These are phyloP conservation scores for Venustampulla echinocandica DNA, from an alignment of 495 filamentous ascomycete genomes.

Conservation along the genomic window DNA sequence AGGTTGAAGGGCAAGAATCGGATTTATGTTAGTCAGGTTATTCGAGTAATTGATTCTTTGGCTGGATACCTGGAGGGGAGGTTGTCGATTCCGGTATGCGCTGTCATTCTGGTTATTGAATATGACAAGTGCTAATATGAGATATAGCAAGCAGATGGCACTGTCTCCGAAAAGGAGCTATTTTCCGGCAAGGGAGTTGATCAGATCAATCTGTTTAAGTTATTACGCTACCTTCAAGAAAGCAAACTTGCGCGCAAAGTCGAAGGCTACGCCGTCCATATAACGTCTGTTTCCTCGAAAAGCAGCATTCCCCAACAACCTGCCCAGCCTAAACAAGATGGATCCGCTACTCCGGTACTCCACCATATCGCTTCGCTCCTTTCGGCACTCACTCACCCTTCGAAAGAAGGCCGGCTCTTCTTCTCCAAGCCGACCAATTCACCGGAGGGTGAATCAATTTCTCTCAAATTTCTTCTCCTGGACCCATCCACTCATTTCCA, in stretches of 20 bases:
- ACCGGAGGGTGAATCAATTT: constrained; percentile 35
- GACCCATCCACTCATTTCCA: constrained; percentile 89
- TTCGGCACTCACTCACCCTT: constrained; percentile 75
- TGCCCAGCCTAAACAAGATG: not conserved
- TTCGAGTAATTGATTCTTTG: constrained; percentile 71
- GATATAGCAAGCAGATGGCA: constrained; percentile 40
- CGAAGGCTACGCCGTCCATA: constrained; percentile 57
- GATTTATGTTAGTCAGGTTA: constrained; percentile 80
- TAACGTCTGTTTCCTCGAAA: constrained; percentile 2
- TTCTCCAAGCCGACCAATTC: constrained; percentile 43
- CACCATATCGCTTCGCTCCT: constrained; percentile 81
- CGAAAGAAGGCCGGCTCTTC: constrained; percentile 80
- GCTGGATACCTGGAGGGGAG: constrained; percentile 52
- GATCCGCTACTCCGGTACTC: constrained; percentile 52
- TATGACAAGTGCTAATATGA: not conserved
- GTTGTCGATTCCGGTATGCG: constrained; percentile 30
- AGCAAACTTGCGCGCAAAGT: constrained; percentile 93
- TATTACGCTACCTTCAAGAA: constrained; percentile 78
- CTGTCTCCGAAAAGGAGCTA: constrained; percentile 57
- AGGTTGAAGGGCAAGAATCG: constrained; percentile 87
- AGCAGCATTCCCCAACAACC: not conserved
- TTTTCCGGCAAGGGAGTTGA: constrained; percentile 83
- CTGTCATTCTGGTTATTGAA: not conserved
- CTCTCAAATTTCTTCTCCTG: constrained; percentile 81
- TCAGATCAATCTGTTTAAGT: constrained; percentile 87